Percentiles rank a stretch among this genome's conserved stretches.
phyloP scores from a whole-genome alignment of 441 rosid species.

The Adansonia gregorii region DNA sequence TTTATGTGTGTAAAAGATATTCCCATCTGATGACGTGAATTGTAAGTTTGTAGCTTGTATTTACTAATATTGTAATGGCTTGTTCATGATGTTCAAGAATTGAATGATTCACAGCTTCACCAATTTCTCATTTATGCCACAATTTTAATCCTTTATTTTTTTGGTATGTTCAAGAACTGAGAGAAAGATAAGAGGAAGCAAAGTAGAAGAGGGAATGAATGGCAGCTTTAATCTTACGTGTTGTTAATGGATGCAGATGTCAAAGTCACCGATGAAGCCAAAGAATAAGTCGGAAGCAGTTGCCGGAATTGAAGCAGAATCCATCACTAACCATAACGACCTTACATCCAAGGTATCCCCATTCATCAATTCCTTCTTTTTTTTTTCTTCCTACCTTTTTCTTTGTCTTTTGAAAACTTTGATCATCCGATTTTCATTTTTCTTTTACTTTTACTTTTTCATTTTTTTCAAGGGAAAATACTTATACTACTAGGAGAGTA shows the following conservation, averaged over 20 bases:
- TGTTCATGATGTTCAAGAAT: neutral
- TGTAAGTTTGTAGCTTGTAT: neutral
- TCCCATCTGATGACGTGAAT: neutral
- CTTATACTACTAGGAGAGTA: neutral
- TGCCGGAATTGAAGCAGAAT: slow-evolving; percentile 35
- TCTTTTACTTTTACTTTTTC: neutral
- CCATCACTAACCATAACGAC: slow-evolving; percentile 33
- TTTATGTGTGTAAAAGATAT: neutral
- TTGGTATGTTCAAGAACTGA: neutral
- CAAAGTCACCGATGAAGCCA: slow-evolving; percentile 41
- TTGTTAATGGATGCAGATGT: slow-evolving; percentile 44
- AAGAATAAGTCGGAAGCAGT: slow-evolving; percentile 34
- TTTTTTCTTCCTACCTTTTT: neutral
- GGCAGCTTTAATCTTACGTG: slow-evolving; percentile 22
- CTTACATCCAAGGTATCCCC: slow-evolving; percentile 57
- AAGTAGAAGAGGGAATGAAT: slow-evolving; percentile 20
- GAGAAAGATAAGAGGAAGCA: neutral
- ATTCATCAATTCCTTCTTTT: slow-evolving; percentile 8
- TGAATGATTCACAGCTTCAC: neutral
- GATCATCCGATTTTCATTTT: neutral
- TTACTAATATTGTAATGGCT: neutral
- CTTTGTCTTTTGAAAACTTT: neutral
- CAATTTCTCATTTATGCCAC: neutral
- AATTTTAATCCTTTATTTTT: neutral
- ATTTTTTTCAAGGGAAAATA: neutral